Evolutionary conservation across 495 filamentous ascomycete species (phyloP), one percentile per base, ranked within the genome.

Genomic region (Penicillium fimorum): DNA sequence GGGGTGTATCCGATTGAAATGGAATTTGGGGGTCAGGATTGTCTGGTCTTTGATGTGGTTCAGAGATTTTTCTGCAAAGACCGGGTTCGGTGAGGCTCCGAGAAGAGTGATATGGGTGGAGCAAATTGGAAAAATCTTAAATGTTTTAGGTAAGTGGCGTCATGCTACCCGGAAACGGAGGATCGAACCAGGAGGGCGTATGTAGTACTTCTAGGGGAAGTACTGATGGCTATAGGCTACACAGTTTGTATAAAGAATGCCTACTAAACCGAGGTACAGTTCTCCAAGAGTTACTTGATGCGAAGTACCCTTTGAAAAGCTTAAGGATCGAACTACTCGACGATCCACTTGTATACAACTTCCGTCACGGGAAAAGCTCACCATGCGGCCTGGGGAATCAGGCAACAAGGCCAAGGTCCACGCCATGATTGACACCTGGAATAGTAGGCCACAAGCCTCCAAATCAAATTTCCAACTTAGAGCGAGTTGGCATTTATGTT

Each of bases 71-170:
- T 37, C 25, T 52, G 20, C 41, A 47, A 50, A 58, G 61, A 20
- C 33, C 22, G 20, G 24, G 24, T 41, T 56, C 55, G 52, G 62
- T 55, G 56, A 51, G 57, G 52, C 35, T 49, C 48, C 47, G 25
- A 47, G 50, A 58, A 54, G 54, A 12, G 30, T 11, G 12, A 10
- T 10, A 33, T 33, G 54, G 46, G 61, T 47, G 56, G 62, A 62
- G 54, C 7, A 42, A 20, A 27, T 27, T 27, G 25, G 25, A 27
- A 40, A 58, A 52, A 59, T 35, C 50, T 62, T n/a, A 25, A 46
- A 15, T 9, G 10, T 67, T 17, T 67, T 67, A 67, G 56, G 64
- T 67, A 67, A 67, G 44, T 24, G 11, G 29, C 47, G 20, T 47
- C 50, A 46, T 22, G 55, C 51, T 37, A 20, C 27, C 49, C 37